Evolutionary conservation across 2,329 filamentous ascomycete genomes (phyloP), one percentile per base, ranked within the genome.

Genomic region (Cryoendolithus antarcticus): DNA sequence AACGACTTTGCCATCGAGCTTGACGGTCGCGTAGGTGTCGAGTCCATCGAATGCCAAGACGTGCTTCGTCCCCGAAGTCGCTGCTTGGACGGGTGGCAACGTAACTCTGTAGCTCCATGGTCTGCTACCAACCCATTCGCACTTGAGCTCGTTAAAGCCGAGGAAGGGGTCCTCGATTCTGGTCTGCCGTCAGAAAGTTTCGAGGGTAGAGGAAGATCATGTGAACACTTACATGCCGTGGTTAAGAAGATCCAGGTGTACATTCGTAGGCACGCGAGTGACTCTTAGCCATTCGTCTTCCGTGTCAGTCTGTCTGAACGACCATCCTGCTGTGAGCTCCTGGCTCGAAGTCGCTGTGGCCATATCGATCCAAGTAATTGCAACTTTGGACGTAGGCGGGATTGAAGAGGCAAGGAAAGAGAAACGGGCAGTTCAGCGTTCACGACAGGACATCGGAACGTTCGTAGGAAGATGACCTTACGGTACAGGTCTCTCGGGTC

Each of bases 11-110:
- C 64, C 71, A 47, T 80, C 76, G 11, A 80, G 62, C 7, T 50
- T 63, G 29, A 78, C 73, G 0, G 65, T 72, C 1, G 75, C 73
- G 45, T 76, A 77, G 0, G 76, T 80, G 50, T 80, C 77, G 1
- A 80, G 66, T 0, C 77, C 77, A 47, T 78, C 69, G 41, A 80
- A 78, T 7, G 75, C 71, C 4, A 80, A 59, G 10, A 73, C 66
- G 11, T 63, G 57, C 15, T 50, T 60, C 6, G 48, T 48, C 24
- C 57, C 54, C 30, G 57, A 44, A 13, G 55, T 46, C 5, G 50
- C 41, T 30, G 48, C 33, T n/a, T 42, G 36, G 10, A 61, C 41
- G 1, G 50, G 34, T 6, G 63, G 64, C 7, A 69, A 50, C n/a
- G 50, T 54, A 38, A 62, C 56, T 45, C 53, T 61, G 55, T 71